phyloP scores from a whole-genome alignment of 768 basidiomycete genomes.

The Amanita rimosa region DNA sequence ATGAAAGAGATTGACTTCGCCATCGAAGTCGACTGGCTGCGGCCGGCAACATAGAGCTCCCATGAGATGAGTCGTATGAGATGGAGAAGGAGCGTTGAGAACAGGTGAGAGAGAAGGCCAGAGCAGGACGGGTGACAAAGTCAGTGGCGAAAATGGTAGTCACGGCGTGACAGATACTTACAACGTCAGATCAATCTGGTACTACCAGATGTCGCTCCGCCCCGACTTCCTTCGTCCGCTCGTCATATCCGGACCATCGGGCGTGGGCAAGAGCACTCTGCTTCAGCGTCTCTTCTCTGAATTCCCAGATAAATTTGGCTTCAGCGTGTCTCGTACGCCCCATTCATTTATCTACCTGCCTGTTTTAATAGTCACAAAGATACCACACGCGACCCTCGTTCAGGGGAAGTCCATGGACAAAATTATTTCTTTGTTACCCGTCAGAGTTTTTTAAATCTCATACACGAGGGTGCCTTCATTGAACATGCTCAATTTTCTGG shows the following conservation, averaged over 20 bases:
- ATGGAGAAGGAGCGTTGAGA: slow-evolving; percentile 3
- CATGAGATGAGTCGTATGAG: slow-evolving; percentile 17
- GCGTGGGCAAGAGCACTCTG: slow-evolving; percentile 91
- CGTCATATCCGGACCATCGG: slow-evolving; percentile 84
- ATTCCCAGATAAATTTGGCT: slow-evolving; percentile 79
- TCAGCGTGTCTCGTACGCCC: slow-evolving; percentile 77
- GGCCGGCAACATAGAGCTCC: slow-evolving; percentile 7
- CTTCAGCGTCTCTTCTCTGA: slow-evolving; percentile 72
- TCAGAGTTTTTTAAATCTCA: slow-evolving; percentile 62
- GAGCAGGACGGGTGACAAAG: slow-evolving; percentile 4
- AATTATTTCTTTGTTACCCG: slow-evolving; percentile 79
- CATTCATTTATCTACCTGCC: slow-evolving; percentile 6
- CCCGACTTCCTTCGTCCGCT: slow-evolving; percentile 57
- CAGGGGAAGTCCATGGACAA: slow-evolving; percentile 71
- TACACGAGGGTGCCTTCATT: slow-evolving; percentile 69
- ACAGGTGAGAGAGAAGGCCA: neutral
- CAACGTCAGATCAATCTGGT: too few species aligned
- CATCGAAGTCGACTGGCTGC: slow-evolving; percentile 92
- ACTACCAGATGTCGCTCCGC: slow-evolving; percentile 11
- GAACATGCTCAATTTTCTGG: slow-evolving; percentile 91
- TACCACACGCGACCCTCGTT: slow-evolving; percentile 79
- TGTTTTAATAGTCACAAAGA: slow-evolving; percentile 33
- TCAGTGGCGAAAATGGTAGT: slow-evolving; percentile 2
- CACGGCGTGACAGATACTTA: neutral
- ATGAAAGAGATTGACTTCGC: slow-evolving; percentile 93